Base-by-base conservation (phyloP, 306 rosid species). In the Ormosia semicastrata region DNA sequence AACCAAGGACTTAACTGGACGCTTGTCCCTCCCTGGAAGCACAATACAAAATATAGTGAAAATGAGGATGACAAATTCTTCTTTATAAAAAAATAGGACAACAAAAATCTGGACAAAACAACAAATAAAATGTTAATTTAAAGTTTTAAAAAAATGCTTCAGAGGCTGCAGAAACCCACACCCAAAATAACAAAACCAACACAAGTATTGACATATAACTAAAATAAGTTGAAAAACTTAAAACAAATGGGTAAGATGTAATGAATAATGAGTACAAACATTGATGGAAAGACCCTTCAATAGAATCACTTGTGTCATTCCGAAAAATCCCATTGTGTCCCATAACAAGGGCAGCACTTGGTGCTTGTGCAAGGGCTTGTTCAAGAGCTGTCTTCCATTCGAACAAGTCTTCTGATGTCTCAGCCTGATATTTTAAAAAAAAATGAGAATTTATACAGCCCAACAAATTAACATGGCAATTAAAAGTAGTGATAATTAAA, bases 371-470 rank as follows among this genome's bases (percentile, higher is more conserved):
- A 77, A 96, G 98, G 82, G 99, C 99, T 75, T 89, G 93, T 82
- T 96, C 99, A 40, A 96, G 94, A 66, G 98, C 99, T 1, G 97
- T 89, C 88, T 93, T 96, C 99, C 99, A 96, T 88, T 96, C 99
- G 33, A 85, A 93, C 60, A 96, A 81, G 82, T 96, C 98, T 84
- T 96, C 98, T 0, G 95, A 96, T 32, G 99, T 93, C 88, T 96
- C 99, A 40, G 99, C 98, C 99, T 95, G 82, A 62, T 77, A 87
- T 71, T 70, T 78, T 29, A 43, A 40, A 77, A 71, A 78, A 67
- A 43, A 47, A 77, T 13, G 5, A 40, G 37, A 70, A 34, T 3
- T 73, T 29, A 41, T 18, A 70, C 68, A 60, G 41, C 32, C 29
- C 12, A 73, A 33, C 68, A 67, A 39, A 40, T 54, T 15, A 33